Base-by-base conservation (phyloP, 2,329 filamentous ascomycete genomes). In the Thelonectria olida region DNA sequence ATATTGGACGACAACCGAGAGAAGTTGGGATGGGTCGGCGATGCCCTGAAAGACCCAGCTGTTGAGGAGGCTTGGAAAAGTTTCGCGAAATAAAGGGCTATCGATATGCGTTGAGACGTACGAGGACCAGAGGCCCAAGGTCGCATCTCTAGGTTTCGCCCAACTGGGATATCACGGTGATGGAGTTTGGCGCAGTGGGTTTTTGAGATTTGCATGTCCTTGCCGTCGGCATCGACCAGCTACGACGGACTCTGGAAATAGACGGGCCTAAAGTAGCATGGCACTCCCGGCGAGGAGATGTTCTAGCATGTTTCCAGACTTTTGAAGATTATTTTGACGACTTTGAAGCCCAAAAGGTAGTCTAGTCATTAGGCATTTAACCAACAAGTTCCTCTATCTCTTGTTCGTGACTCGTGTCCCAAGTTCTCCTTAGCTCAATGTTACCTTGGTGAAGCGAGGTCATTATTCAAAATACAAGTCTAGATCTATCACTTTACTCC, bases 1-100 rank as follows among this genome's bases (percentile, higher is more conserved):
- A 70, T 89, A 12, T 75, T 78, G 38, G 84, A 86, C 55, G 83
- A 85, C 38, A 72, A 79, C 52, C 74, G 85, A 53, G 82, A 85
- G 63, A 74, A 67, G 27, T 79, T 88, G 81, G 85, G 85, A 2
- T 88, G 83, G 82, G 83, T 85, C 2, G 80, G 79, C 7, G 85
- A 87, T 69, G 68, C 85, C 60, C 48, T 79, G 13, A 67, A 70
- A 41, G 67, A 79, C 31, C 76, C 76, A 1, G 69, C 72, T 12
- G 61, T 77, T 49, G 72, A 72, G 56, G 67, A 71, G 47, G 63
- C 71, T 5, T 77, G 75, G 75, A 67, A 64, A 27, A 63, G 52
- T 49, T 75, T 70, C 68, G 71, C 66, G 15, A 52, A 62, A 47
- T 68, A 49, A 67, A 55, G 58, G 22, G 39, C 36, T 13, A 38